Evolutionary conservation across 2,329 filamentous ascomycete species (phyloP), one percentile per base, ranked within the genome.

Genomic region (Alternaria conjuncta): DNA sequence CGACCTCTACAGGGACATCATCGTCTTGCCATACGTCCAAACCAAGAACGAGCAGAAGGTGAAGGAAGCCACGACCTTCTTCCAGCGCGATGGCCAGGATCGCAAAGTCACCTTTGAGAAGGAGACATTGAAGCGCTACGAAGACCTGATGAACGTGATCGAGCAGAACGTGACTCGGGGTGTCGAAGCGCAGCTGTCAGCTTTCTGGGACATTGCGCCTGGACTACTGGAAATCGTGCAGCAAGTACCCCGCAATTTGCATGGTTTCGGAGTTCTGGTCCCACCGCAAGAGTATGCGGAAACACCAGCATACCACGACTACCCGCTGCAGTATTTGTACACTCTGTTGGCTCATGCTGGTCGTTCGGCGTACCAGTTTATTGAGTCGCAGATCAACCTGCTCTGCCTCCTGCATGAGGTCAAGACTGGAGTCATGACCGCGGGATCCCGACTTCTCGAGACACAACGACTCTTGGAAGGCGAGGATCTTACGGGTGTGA

Each of bases 171-270:
- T 97, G 21, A 89, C 90, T 20, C 89, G 92, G 10, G 96, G 95
- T 15, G 93, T 98, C 11, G 94, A 97, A 77, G 88, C 93, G 59
- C 96, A 98, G 80, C 86, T 97, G 3, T 94, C 91, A 10, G 94
- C 95, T 0, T 99, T 98, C 79, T 99, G 96, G 96, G 96, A 99
- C 76, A 97, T 98, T 73, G 95, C 94, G 2, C 96, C 96, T 3
- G 89, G 90, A 4, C 86, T 99, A 0, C 86, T 91, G 25, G 86
- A 89, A 15, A 84, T 98, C 50, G 86, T 97, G 11, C 92, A 97
- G 63, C 91, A 92, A 72, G 90, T 97, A 21, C 94, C 94, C 0
- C 77, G 81, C 2, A 81, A 85, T n/a, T 76, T 87, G 25, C 71
- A 76, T 4, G 82, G 81, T 1, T 94, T 97, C 79, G 84, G 88